Evolutionary conservation across 331 rosid genomes (phyloP).

Genomic region (Malus hybrid): DNA sequence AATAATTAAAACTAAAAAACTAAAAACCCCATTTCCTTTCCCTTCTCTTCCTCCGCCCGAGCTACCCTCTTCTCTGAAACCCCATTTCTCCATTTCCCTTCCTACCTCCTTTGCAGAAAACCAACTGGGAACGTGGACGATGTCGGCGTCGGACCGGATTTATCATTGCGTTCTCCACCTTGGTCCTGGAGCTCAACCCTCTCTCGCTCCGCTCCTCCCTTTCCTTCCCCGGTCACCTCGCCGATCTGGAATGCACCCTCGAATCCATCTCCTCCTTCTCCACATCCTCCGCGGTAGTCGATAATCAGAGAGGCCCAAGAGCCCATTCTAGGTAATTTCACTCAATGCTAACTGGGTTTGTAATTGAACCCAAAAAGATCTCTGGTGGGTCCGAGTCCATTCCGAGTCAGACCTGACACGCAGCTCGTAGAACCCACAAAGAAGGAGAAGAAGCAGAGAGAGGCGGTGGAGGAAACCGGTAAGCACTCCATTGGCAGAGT

Average conservation of each 20-base stretch:
- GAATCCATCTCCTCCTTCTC: constrained; percentile 50
- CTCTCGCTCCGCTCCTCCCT: constrained; percentile 69
- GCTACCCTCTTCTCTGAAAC: too few species aligned
- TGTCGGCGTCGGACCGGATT: constrained; percentile 39
- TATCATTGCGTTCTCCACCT: constrained; percentile 82
- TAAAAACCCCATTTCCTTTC: too few species aligned
- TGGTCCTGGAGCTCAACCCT: constrained; percentile 81
- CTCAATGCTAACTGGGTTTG: background rate
- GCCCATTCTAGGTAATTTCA: constrained; percentile 68
- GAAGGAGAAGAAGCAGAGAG: constrained; percentile 1
- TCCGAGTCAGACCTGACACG: constrained; percentile 38
- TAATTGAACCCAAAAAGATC: background rate
- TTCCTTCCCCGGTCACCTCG: constrained; percentile 89
- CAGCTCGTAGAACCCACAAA: constrained; percentile 35
- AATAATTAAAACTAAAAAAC: too few species aligned
- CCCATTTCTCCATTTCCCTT: too few species aligned
- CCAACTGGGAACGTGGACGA: too few species aligned
- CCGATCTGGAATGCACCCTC: constrained; percentile 81
- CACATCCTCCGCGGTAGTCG: constrained; percentile 48
- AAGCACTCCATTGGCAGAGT: constrained; percentile 35
- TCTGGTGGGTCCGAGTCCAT: constrained; percentile 14
- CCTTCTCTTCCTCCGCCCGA: too few species aligned
- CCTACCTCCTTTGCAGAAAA: too few species aligned
- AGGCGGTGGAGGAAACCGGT: constrained; percentile 28
- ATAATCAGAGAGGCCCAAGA: constrained; percentile 94